Evolutionary conservation across 495 filamentous ascomycete species (phyloP).

Genomic region (Lophium mytilinum): DNA sequence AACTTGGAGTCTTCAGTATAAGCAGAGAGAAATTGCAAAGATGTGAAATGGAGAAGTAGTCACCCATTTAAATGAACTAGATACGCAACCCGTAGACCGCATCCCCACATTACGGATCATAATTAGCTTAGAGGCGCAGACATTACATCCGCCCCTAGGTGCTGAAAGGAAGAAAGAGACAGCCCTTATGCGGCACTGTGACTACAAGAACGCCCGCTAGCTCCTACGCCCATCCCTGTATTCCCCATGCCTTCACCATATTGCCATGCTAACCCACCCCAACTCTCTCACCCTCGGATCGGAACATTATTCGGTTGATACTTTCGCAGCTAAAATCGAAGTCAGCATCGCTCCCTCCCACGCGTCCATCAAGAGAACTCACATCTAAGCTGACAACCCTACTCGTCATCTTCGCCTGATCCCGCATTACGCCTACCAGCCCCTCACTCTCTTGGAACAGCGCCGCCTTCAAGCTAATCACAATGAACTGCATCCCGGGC

Average conservation of each 20-base stretch:
- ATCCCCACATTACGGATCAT: too few species aligned
- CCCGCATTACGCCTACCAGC: slow-evolving; percentile 87
- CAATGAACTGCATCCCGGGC: slow-evolving; percentile 98
- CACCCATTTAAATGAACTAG: too few species aligned
- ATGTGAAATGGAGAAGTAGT: too few species aligned
- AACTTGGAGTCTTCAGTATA: too few species aligned
- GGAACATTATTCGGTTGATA: slow-evolving; percentile 17
- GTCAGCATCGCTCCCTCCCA: slow-evolving; percentile 8
- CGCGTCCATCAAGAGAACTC: slow-evolving; percentile 37
- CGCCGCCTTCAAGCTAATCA: slow-evolving; percentile 88
- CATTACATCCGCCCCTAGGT: too few species aligned
- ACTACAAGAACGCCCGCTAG: too few species aligned
- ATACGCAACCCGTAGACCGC: too few species aligned
- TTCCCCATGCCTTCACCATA: background rate
- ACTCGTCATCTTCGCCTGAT: slow-evolving; percentile 85
- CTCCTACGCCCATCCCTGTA: background rate
- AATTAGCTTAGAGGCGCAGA: too few species aligned
- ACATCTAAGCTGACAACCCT: slow-evolving; percentile 90
- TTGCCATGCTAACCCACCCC: background rate
- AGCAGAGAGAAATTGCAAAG: too few species aligned
- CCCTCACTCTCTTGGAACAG: slow-evolving; percentile 92
- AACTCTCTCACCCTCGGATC: background rate
- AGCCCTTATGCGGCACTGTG: too few species aligned
- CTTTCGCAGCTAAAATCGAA: slow-evolving; percentile 27
- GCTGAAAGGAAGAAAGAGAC: too few species aligned